phyloP scores from a whole-genome alignment of 805 yeast genomes.

The Hanseniaspora hatyaiensis region DNA sequence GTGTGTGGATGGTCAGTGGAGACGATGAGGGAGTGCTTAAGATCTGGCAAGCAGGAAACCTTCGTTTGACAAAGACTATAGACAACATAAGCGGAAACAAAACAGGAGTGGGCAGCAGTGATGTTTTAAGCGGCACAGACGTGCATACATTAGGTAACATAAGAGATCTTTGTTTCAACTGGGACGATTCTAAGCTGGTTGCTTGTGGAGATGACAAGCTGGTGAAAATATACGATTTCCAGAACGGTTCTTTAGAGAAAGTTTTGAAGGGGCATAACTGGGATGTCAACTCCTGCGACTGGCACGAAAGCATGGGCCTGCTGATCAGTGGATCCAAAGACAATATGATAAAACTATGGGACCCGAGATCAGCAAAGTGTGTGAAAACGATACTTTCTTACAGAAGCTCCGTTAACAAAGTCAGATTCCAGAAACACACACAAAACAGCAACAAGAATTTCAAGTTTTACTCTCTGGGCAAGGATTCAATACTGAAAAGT shows the following conservation, averaged over 20 bases:
- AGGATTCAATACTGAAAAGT: constrained; percentile 78
- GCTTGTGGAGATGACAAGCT: constrained; percentile 88
- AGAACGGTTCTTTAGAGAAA: constrained; percentile 73
- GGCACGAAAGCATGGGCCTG: constrained; percentile 86
- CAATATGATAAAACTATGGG: constrained; percentile 88
- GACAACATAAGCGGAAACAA: constrained; percentile 22
- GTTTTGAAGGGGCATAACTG: constrained; percentile 86
- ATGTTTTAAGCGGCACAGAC: too few species aligned
- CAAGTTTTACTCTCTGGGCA: constrained; percentile 70
- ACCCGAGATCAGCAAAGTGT: constrained; percentile 70
- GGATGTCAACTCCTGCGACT: constrained; percentile 95
- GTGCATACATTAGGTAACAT: constrained; percentile 67
- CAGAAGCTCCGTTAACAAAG: constrained; percentile 83
- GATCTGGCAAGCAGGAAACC: constrained; percentile 92
- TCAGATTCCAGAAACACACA: constrained; percentile 52
- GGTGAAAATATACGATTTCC: constrained; percentile 88
- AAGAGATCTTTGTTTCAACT: constrained; percentile 78
- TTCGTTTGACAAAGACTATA: constrained; percentile 81
- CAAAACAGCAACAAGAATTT: background rate
- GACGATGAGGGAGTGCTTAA: constrained; percentile 86
- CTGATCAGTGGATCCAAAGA: constrained; percentile 92
- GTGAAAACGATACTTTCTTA: constrained; percentile 78
- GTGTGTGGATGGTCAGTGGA: constrained; percentile 89
- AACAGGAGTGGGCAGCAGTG: background rate
- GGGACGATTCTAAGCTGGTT: constrained; percentile 83